Percentiles rank a stretch among this genome's conserved stretches.
phyloP scores from a whole-genome alignment of 1,284 basidiomycete species.

The Taiwanofungus camphoratus region DNA sequence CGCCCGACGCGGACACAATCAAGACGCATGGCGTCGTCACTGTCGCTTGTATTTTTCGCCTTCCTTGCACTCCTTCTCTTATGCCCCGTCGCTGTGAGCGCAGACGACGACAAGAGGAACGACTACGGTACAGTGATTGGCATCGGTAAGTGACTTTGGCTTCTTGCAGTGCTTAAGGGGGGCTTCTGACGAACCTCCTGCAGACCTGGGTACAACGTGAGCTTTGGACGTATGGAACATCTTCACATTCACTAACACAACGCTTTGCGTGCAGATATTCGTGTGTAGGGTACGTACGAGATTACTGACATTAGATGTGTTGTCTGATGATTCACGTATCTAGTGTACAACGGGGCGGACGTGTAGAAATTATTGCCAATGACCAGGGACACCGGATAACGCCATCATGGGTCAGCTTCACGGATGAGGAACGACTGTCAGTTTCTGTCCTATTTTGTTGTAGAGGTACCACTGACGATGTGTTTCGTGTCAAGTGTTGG shows the following conservation, averaged over 20 bases:
- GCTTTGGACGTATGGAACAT: slow-evolving; percentile 17
- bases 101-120: slow-evolving; percentile 50
- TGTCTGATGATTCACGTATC: slow-evolving; percentile 4
- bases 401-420: slow-evolving; percentile 91
- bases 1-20: slow-evolving; percentile 55
- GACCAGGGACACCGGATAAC: slow-evolving; percentile 98
- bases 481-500: slow-evolving; percentile 54
- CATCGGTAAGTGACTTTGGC: slow-evolving; percentile 66
- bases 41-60: slow-evolving; percentile 61
- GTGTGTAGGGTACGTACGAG: slow-evolving; percentile 65
- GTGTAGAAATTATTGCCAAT: slow-evolving; percentile 95
- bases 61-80: slow-evolving; percentile 60
- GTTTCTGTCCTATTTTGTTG: slow-evolving; percentile 21
- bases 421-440: slow-evolving; percentile 86
- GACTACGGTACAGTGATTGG: slow-evolving; percentile 94
- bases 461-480: not conserved
- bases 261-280: slow-evolving; percentile 50
- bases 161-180: not conserved
- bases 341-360: slow-evolving; percentile 88
- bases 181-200: slow-evolving; percentile 18
- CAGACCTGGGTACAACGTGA: slow-evolving; percentile 80
- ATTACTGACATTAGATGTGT: not conserved
- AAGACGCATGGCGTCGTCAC: slow-evolving; percentile 52
- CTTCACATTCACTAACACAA: slow-evolving; percentile 10
- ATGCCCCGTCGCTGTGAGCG: slow-evolving; percentile 46